Base-by-base conservation (phyloP, 441 rosid species). In the Pelargonium australe region DNA sequence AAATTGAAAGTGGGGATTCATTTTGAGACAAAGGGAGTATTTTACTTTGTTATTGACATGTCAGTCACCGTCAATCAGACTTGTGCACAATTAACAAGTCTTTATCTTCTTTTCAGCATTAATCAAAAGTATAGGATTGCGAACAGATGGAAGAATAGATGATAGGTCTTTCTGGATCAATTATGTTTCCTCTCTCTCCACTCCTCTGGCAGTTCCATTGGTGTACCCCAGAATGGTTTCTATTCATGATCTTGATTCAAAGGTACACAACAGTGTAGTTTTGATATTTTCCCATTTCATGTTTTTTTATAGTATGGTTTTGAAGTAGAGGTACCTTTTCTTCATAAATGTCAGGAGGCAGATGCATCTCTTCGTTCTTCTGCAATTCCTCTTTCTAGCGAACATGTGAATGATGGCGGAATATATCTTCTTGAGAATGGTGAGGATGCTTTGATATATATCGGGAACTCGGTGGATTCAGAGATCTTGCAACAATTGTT, bases 391-490 rank as follows among this genome's bases (percentile, higher is more conserved):
- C 96, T 95, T 73, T 81, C 95, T 65, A 95, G 97, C 68, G 98
- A 92, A 72, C 86, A 89, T 28, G 75, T 95, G 68, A 87, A 81
- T 55, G 92, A 93, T 62, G 94, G 84, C 47, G 99, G 98, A 79
- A 84, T 92, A 40, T 95, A 92, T 85, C 89, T 95, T 81, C 97
- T 95, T 73, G 99, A 95, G 80, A 92, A 92, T 68, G 99, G 99
- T 63, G 90, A 84, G 45, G 96, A 92, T 80, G 90, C 87, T 77
- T 77, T 89, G 70, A 80, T 92, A 70, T 92, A 88, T 79, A 70
- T 89, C 34, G 96, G 98, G 67, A 85, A 74, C 73, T 82, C 89
- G 0, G 97, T 84, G 17, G 76, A 83, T 72, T 73, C 97, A 53
- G 82, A 73, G 64, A 82, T 85, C 64, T 76, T 95, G 84, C 85